Percentiles rank a stretch among this genome's conserved stretches.
These are phyloP conservation scores for Rheum nobile DNA, from an alignment of 148 eudicot genomes.

Conservation along the genomic window DNA sequence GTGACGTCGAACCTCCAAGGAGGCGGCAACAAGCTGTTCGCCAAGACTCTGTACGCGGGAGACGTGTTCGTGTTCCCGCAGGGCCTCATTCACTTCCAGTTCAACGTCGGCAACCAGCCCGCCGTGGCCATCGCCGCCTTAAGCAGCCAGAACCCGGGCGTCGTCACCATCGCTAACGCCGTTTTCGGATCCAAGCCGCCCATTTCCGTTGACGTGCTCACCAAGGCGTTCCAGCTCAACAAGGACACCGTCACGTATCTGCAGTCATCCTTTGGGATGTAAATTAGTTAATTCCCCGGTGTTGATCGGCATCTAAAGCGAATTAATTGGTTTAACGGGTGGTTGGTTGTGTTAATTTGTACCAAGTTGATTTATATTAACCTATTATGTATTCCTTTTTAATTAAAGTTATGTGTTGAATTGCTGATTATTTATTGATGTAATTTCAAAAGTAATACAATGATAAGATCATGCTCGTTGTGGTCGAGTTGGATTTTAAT, in stretches of 20 bases:
- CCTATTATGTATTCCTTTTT: too few relatives aligned
- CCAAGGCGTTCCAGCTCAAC: conserved; percentile 3
- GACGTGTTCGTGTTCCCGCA: conserved; percentile 21
- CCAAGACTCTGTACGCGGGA: conserved; percentile 15
- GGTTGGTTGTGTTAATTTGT: too few relatives aligned
- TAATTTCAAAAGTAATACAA: too few relatives aligned
- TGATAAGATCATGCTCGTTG: too few relatives aligned
- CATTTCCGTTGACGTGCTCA: not conserved
- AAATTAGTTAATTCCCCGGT: not conserved
- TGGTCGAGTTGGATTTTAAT: too few relatives aligned
- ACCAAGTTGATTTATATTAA: too few relatives aligned
- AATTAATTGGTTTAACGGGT: too few relatives aligned
- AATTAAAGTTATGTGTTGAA: too few relatives aligned
- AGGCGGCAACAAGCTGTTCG: conserved; percentile 13
- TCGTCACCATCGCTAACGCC: not conserved
- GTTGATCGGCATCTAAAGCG: not conserved
- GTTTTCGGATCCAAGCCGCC: not conserved
- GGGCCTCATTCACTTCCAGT: conserved; percentile 2
- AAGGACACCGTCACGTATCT: not conserved
- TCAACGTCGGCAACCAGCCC: not conserved
- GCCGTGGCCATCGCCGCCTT: not conserved
- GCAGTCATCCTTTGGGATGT: not conserved
- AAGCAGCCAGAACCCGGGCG: not conserved
- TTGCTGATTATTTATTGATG: too few relatives aligned
- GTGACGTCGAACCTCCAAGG: conserved; percentile 15